phyloP scores from a whole-genome alignment of 495 filamentous ascomycete genomes.

The Penicillium lividum region DNA sequence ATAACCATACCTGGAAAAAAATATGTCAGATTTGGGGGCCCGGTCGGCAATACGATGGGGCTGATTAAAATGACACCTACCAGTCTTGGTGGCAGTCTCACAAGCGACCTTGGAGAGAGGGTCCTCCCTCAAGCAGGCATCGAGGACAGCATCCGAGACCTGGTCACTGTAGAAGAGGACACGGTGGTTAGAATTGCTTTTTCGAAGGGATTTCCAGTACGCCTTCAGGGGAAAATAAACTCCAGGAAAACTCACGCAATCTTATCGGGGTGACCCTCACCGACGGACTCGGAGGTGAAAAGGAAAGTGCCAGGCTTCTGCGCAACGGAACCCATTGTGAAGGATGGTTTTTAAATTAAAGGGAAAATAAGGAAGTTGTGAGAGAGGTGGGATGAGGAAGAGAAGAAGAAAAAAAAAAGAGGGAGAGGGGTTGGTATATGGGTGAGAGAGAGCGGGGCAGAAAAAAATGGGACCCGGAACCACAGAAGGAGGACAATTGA shows the following conservation, averaged over 20 bases:
- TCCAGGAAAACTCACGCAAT: conserved; percentile 64
- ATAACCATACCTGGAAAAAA: conserved; percentile 77
- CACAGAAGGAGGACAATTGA: neutral
- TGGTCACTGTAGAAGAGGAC: conserved; percentile 67
- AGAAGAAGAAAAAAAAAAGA: conserved; percentile 17
- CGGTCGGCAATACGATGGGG: conserved; percentile 2
- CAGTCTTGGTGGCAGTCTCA: conserved; percentile 99
- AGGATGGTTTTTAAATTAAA: conserved; percentile 24
- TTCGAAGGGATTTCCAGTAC: neutral
- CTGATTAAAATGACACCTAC: conserved; percentile 39
- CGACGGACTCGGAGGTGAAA: conserved; percentile 99
- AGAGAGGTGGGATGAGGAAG: conserved; percentile 16
- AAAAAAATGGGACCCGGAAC: conserved; percentile 17
- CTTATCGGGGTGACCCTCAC: conserved; percentile 97
- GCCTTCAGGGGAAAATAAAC: conserved; percentile 10
- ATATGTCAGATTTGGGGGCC: conserved; percentile 21
- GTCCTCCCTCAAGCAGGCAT: conserved; percentile 92
- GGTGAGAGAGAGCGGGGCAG: conserved; percentile 28
- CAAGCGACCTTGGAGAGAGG: conserved; percentile 98
- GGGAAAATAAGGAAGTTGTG: conserved; percentile 15
- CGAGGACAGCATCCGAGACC: conserved; percentile 97
- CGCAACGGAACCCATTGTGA: conserved; percentile 61
- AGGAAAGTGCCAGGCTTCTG: conserved; percentile 80
- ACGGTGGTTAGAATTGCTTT: conserved; percentile 20
- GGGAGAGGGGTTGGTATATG: conserved; percentile 18